These are phyloP conservation scores for Fonsecaea erecta DNA, from an alignment of 2,329 filamentous ascomycete species.

Conservation along the genomic window DNA sequence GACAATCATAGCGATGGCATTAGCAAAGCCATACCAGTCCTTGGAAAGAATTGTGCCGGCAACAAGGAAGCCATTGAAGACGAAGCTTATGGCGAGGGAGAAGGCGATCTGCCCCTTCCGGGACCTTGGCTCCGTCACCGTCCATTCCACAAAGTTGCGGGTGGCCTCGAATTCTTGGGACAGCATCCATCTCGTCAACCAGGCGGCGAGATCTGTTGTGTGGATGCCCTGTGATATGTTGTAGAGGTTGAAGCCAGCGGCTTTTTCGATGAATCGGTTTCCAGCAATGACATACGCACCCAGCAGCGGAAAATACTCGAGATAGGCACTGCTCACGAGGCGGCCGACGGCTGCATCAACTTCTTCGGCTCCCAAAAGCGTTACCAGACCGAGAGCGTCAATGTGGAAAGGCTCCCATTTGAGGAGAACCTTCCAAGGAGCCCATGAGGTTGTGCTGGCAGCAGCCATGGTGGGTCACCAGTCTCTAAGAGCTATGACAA, in stretches of 20 bases:
- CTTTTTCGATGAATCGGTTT: constrained; percentile 33
- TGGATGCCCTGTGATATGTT: constrained; percentile 36
- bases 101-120: constrained; percentile 14
- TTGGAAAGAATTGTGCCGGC: constrained; percentile 24
- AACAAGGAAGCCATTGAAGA: constrained; percentile 26
- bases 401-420: constrained; percentile 34
- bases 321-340: constrained; percentile 32
- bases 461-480: constrained; percentile 1
- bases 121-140: constrained; percentile 19
- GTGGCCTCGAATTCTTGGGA: constrained; percentile 29
- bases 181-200: constrained; percentile 33
- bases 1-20: constrained; percentile 30
- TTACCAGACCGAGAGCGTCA: constrained; percentile 38
- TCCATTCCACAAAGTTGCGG: constrained; percentile 28
- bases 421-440: constrained; percentile 27
- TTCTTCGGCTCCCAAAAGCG: constrained; percentile 37
- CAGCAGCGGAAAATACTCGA: constrained; percentile 37
- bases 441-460: constrained; percentile 17
- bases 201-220: constrained; percentile 33
- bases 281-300: constrained; percentile 37
- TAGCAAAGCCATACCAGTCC: constrained; percentile 35
- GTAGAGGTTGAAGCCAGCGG: constrained; percentile 36
- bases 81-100: constrained; percentile 23
- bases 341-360: constrained; percentile 35
- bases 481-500: neutral